Evolutionary conservation across 2,329 filamentous ascomycete species (phyloP), one percentile per base, ranked within the genome.

Genomic region (Diaporthe sp.): DNA sequence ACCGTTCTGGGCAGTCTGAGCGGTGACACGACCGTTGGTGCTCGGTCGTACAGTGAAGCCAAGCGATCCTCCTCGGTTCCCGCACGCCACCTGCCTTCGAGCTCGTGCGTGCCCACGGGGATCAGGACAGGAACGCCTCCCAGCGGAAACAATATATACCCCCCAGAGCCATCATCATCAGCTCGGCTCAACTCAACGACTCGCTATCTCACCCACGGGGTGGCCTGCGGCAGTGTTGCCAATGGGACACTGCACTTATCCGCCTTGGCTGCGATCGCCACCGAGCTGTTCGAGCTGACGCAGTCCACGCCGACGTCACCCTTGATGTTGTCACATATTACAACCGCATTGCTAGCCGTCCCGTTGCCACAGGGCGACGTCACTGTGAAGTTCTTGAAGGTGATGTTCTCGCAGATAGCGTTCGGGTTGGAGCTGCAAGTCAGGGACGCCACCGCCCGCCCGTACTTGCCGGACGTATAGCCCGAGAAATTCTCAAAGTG

Each of bases 401-500:
- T 84, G 78, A 92, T 91, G 68, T 88, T 87, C 67, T 85, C 85
- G 79, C 91, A 92, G 6, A 90, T 86, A 0, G 90, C 89, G 57
- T 88, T 79, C 34, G 84, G 82, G 76, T 82, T 90, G 0, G 88
- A 87, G 22, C 88, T 90, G 80, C 90, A 92, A 0, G 87, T 88
- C 75, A 92, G 80, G 61, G 87, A 86, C 0, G 87, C 90, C 2
- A 92, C 88, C 2, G 88, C 87, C 28, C 85, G 86, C 1, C 89
- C 89, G 67, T 90, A 85, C 77, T 88, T 88, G 0, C 90, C 90
- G 22, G 88, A 90, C 2, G 87, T 90, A 28, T 87, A 87, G 0
- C 90, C 91, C 0, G 86, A 85, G 76, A 92, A 87, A 79, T 92
- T 92, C 79, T 91, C 85, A 76, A 92, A 92, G 0, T 83, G 84